Evolutionary conservation across 441 rosid genomes (phyloP).

Genomic region (Erodium moschatum): DNA sequence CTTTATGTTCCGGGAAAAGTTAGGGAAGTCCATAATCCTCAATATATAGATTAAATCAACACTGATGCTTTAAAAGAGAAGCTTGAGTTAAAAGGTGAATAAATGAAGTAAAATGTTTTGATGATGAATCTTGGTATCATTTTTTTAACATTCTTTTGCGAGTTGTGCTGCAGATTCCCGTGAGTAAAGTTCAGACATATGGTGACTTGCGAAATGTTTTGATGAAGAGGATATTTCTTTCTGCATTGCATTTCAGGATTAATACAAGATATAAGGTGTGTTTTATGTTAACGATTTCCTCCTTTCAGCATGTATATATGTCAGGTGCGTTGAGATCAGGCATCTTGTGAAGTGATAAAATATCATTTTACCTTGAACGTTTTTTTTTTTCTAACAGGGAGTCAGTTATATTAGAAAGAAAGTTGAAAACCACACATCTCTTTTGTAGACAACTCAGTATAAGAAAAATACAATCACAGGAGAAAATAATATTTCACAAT

Average conservation of each 20-base stretch:
- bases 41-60: too few species aligned
- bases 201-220: conserved; percentile 87
- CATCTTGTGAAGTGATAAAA: neutral
- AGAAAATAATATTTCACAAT: neutral
- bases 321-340: neutral
- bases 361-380: neutral
- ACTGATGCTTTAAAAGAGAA: too few species aligned
- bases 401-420: neutral
- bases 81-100: too few species aligned
- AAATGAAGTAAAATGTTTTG: too few species aligned
- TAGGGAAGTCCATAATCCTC: too few species aligned
- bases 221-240: conserved; percentile 98
- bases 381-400: neutral
- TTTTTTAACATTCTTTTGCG: conserved; percentile 10
- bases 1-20: too few species aligned
- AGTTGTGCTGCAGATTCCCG: conserved; percentile 71
- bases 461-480: neutral
- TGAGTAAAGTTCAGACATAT: conserved; percentile 70
- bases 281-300: neutral
- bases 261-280: conserved; percentile 94
- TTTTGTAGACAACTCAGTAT: neutral
- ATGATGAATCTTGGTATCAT: too few species aligned
- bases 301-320: neutral
- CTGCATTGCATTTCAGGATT: conserved; percentile 96
- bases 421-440: neutral